Base-by-base conservation (phyloP, 2,329 filamentous ascomycete genomes). In the Ophiostoma sp. region DNA sequence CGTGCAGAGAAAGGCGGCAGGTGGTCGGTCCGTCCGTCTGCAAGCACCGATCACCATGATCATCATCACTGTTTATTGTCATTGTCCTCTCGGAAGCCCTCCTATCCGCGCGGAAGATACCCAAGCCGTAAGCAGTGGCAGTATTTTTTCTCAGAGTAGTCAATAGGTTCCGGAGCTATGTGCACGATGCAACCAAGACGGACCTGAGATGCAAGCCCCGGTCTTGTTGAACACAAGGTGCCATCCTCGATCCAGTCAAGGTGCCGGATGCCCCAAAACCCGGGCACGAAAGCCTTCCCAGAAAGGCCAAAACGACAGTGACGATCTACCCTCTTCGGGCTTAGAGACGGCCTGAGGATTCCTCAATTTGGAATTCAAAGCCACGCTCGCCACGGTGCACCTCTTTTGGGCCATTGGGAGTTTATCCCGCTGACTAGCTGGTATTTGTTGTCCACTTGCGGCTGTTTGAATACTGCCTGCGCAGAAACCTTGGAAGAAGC, bases 221-320 rank as follows among this genome's bases (percentile, higher is more conserved):
- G 15, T 59, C 28, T 17, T 59, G 55, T 59, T 59, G 55, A 59
- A 11, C 28, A 33, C 55, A 59, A 36, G 28, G 15, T 19, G 28
- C 11, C 28, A 59, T 59, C 28, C 55, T 59, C 55, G 6, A 59
- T 59, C 28, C 55, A 33, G 55, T 33, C 55, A 33, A 59, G 55
- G 55, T 59, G 55, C 55, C 55, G 55, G 55, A 59, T 59, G 55
- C 28, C 55, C 55, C 25, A 59, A n/a, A 59, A 59, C 11, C 55
- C 55, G 55, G 28, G 28, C 17, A 19, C 55, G 55, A 42, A 55
- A 28, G 52, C 52, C 52, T 55, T 55, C 52, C 22, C 52, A 55
- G 22, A 1, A 55, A 55, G 52, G 52, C 28, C 19, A 22, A 55
- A 55, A 28, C 52, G 22, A 55, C 52, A 55, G 52, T 55, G 52